Base-by-base conservation (phyloP, 768 basidiomycete genomes). In the Macrolepiota dolichaula region DNA sequence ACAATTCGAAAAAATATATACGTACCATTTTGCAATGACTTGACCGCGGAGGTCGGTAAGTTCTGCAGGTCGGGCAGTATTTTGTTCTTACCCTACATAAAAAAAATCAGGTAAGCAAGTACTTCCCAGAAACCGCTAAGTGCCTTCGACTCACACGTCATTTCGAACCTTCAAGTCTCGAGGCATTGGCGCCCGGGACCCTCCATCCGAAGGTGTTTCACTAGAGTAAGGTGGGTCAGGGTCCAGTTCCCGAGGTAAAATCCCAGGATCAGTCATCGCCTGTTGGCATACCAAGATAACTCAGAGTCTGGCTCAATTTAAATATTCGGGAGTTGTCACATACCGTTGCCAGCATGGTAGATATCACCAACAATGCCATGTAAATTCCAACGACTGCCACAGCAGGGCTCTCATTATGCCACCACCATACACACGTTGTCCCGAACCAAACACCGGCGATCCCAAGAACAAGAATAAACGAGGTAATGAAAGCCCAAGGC, bases 11-110 rank as follows among this genome's bases (percentile, higher is more conserved):
- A n/a, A n/a, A n/a, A 35, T 44, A 59, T 63, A 49, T 37, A 50
- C 25, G 36, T 66, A 93, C 94, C 85, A 97, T 84, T 72, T 95
- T 93, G 72, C 96, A 99, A 73, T 99, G 96, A 69, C 92, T 96
- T 19, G 94, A 91, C 64, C 96, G 79, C 3, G 96, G 96, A 6
- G 96, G 94, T 19, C 96, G 86, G 70, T 98, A 99, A 1, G 85
- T 94, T 67, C 85, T 84, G 74, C 96, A 99, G 12, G 95, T 98
- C 35, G 88, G 84, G 70, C 96, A 99, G 67, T 94, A 98, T 74
- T 96, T 97, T 59, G 94, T 89, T 10, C 91, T 87, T 37, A 96
- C 91, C 29, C 94, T 96, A 68, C 1, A 50, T 51, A 32, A 64
- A 32, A 32, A 64, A 32, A 55, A 29, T 19, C 42, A 17, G n/a